Evolutionary conservation across 140 eudicot genomes (phyloP).

Genomic region (Stevia rebaudiana): DNA sequence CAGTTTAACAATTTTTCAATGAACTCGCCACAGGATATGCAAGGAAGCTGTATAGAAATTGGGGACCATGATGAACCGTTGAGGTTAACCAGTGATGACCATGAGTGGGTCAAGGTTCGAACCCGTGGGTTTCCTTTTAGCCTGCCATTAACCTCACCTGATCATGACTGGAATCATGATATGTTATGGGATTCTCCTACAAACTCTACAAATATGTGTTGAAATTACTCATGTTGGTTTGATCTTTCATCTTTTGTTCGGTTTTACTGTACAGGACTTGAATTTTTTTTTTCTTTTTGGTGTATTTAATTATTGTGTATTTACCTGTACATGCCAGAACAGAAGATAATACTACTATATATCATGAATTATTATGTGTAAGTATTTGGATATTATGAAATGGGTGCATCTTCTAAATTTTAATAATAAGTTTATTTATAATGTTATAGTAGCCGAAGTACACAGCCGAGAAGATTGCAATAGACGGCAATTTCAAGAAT

Average conservation of each 20-base stretch:
- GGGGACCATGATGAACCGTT: conserved; percentile 25
- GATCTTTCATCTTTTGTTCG: conserved; percentile 29
- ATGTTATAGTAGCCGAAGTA: too few relatives aligned
- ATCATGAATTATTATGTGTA: neutral
- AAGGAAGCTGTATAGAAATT: conserved; percentile 28
- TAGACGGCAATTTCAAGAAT: too few relatives aligned
- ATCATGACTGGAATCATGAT: conserved; percentile 47
- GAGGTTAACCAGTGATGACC: conserved; percentile 23
- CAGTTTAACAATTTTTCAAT: conserved; percentile 36
- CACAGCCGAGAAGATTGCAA: too few relatives aligned
- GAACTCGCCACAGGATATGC: conserved; percentile 41
- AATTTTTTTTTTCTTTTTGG: neutral
- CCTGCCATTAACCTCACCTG: conserved; percentile 32
- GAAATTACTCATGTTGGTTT: neutral
- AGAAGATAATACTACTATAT: conserved; percentile 23
- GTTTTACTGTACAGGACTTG: conserved; percentile 31
- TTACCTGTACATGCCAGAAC: conserved; percentile 40
- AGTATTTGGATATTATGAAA: neutral
- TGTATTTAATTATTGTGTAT: conserved; percentile 17
- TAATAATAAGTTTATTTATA: neutral
- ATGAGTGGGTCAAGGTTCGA: conserved; percentile 39
- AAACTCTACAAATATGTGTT: conserved; percentile 35
- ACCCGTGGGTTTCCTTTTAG: conserved; percentile 53
- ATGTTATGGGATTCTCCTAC: conserved; percentile 52
- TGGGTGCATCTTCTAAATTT: neutral